A percentile compares a stretch with the other conserved stretches of the same genome.
Evolutionary conservation across 306 rosid species (phyloP).

Genomic region (Hippophae gyantsensis): DNA sequence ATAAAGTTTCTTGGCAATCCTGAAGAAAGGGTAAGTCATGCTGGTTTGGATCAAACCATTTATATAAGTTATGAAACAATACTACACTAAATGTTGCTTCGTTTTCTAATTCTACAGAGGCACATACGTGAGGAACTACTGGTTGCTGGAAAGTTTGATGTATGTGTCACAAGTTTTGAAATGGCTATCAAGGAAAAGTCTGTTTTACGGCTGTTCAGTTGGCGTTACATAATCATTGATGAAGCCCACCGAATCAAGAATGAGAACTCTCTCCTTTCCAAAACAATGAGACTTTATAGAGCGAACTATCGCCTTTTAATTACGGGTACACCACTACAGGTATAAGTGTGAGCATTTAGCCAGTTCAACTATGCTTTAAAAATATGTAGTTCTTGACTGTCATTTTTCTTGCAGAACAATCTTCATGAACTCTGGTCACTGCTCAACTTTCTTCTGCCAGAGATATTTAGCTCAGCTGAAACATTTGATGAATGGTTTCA

Average conservation of each 20-base stretch:
- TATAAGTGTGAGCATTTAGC: slow-evolving; percentile 23
- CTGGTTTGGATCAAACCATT: slow-evolving; percentile 3
- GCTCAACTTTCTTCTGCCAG: slow-evolving; percentile 95
- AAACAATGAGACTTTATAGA: slow-evolving; percentile 85
- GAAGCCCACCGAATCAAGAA: slow-evolving; percentile 99
- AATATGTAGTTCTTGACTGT: background rate
- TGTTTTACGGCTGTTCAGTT: slow-evolving; percentile 75
- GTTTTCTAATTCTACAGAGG: slow-evolving; percentile 38
- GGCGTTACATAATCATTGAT: slow-evolving; percentile 94
- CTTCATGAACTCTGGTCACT: slow-evolving; percentile 98
- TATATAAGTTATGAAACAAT: background rate
- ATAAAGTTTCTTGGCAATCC: slow-evolving; percentile 96
- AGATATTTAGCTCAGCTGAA: slow-evolving; percentile 95
- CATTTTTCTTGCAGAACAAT: slow-evolving; percentile 54
- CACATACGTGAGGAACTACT: slow-evolving; percentile 74
- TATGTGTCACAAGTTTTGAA: slow-evolving; percentile 94
- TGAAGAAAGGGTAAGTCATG: slow-evolving; percentile 69
- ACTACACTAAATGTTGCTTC: background rate
- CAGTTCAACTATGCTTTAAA: background rate
- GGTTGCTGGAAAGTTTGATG: slow-evolving; percentile 96
- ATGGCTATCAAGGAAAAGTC: slow-evolving; percentile 96
- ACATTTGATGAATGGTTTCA: slow-evolving; percentile 99
- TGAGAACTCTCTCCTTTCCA: slow-evolving; percentile 89
- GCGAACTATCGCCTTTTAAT: slow-evolving; percentile 90
- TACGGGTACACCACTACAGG: slow-evolving; percentile 98